Percentiles rank a stretch among this genome's conserved stretches.
These are phyloP conservation scores for Eutypa lata DNA, from an alignment of 2,329 filamentous ascomycete genomes.

Conservation along the genomic window DNA sequence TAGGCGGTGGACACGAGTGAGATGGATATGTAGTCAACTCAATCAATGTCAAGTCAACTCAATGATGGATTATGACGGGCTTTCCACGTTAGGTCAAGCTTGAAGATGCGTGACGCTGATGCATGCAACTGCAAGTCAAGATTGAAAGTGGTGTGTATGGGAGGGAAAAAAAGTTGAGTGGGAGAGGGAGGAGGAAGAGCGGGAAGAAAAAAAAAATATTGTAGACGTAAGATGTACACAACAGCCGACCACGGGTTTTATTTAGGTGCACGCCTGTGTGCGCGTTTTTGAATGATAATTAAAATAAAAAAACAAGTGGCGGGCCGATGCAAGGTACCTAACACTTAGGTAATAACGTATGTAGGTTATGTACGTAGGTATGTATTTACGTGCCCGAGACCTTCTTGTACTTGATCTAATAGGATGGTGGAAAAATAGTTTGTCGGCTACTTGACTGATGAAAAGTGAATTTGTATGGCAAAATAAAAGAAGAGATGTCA, in stretches of 20 bases:
- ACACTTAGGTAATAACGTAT: background rate
- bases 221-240: constrained; percentile 5
- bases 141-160: background rate
- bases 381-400: no score
- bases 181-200: constrained; percentile 12
- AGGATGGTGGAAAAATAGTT: no score
- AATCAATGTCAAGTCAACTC: background rate
- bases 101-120: constrained; percentile 1
- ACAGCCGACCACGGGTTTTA: background rate
- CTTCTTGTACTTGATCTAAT: no score
- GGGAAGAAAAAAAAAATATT: constrained; percentile 9
- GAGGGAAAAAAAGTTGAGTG: constrained; percentile 13
- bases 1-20: constrained; percentile 1
- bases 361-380: no score
- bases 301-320: background rate
- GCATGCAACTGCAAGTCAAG: constrained; percentile 2
- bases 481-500: no score
- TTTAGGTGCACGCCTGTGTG: background rate
- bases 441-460: no score
- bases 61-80: background rate
- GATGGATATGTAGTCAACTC: background rate
- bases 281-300: background rate
- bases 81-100: background rate
- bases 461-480: no score
- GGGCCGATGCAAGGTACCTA: background rate